A percentile compares a stretch with the other conserved stretches of the same genome.
These are phyloP conservation scores for Zizania latifolia DNA, from an alignment of 176 grass and related monocot species.

Conservation along the genomic window DNA sequence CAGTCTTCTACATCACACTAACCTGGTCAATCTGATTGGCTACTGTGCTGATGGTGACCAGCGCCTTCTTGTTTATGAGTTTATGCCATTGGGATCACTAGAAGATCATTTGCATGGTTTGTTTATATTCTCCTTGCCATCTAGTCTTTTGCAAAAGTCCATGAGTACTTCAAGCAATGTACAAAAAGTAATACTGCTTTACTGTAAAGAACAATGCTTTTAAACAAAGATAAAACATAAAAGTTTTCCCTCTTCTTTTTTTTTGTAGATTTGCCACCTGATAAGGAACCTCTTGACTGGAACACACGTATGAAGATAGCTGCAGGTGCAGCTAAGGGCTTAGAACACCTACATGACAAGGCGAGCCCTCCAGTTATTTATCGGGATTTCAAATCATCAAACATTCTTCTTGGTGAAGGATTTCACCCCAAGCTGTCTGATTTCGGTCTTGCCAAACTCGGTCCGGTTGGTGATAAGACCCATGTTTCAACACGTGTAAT, in stretches of 20 bases:
- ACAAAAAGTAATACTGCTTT: neutral
- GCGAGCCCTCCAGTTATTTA: constrained; percentile 82
- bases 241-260: constrained; percentile 2
- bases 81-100: constrained; percentile 90
- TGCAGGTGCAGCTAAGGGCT: constrained; percentile 84
- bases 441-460: constrained; percentile 86
- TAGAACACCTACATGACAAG: constrained; percentile 90
- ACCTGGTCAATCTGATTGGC: constrained; percentile 82
- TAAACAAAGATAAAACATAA: too few species aligned
- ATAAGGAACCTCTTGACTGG: constrained; percentile 85
- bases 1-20: constrained; percentile 78
- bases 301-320: constrained; percentile 91
- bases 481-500: constrained; percentile 91
- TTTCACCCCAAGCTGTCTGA: constrained; percentile 82
- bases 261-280: constrained; percentile 63
- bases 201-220: neutral
- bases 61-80: constrained; percentile 90
- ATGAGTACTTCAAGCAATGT: neutral
- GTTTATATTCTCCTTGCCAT: constrained; percentile 32
- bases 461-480: constrained; percentile 89
- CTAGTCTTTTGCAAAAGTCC: constrained; percentile 23
- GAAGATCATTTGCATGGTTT: constrained; percentile 93
- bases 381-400: constrained; percentile 87
- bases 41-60: constrained; percentile 94
- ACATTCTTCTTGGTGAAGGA: constrained; percentile 83